Evolutionary conservation across 352 stramenopile genomes (phyloP), one percentile per base, ranked within the genome.

Genomic region (Globisporangium takayamanum): DNA sequence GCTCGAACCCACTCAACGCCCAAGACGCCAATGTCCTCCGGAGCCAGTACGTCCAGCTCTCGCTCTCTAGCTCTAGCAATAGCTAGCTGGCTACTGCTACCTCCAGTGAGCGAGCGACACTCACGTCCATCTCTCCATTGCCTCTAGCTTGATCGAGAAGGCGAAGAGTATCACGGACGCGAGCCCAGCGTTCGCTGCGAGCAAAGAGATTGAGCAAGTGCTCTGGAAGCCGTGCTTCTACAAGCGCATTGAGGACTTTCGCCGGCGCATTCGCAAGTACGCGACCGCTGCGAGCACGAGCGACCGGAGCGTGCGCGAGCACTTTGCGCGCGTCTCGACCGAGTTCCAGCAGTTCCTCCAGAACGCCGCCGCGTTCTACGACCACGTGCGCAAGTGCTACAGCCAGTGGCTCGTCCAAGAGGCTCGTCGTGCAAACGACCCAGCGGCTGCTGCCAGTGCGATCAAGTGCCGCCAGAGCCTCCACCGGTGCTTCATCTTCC

Each of bases 191-290:
- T 85, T 91, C 52, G 80, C 81, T 18, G 80, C 80, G 15, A 39
- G 59, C 18, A 88, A 87, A 55, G 81, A 94, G 63, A 68, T 90
- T 16, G 84, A 94, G 57, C 78, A 89, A 52, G 80, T 80, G 58
- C 72, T 96, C 36, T 97, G 88, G 88, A 96, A 96, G 63, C 87
- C 78, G 18, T 96, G 87, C 64, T 95, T 95, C 60, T 97, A 97
- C 66, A 92, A 92, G 58, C 79, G 86, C 64, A 97, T 97, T 55
- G 88, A 93, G 57, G 81, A 92, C 58, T 96, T 96, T 55, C 86
- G 87, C 10, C 83, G 79, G 10, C 80, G 82, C 56, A 90, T 95
- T 49, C 84, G 86, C 64, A 94, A 94, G 63, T 93, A 93, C 63
- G 81, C 79, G n/a, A 12, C 20, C 4, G 68, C 82, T 6, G 80